These are phyloP conservation scores for Septoria linicola DNA, from an alignment of 2,329 filamentous ascomycete genomes.

Conservation along the genomic window DNA sequence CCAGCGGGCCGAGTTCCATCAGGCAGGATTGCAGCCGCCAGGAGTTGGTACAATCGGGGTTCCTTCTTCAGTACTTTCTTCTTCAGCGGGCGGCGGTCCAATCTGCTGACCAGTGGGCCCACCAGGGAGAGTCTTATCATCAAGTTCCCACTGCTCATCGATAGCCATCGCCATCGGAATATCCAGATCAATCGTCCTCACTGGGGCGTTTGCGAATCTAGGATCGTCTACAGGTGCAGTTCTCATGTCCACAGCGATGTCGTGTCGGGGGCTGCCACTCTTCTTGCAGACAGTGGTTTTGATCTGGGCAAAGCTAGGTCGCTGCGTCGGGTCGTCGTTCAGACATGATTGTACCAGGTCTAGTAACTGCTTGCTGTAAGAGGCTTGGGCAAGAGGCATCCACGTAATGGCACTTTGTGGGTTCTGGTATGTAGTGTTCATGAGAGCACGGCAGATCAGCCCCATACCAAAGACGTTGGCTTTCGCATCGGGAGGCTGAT, in stretches of 20 bases:
- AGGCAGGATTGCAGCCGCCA: too few species aligned
- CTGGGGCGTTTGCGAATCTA: not conserved
- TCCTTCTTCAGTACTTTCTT: too few species aligned
- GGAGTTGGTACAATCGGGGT: too few species aligned
- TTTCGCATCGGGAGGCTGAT: not conserved
- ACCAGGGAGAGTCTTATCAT: too few species aligned
- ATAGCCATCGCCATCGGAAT: not conserved
- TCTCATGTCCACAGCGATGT: not conserved
- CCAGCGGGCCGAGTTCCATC: too few species aligned
- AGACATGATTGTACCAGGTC: not conserved
- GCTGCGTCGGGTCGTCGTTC: not conserved
- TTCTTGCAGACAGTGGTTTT: not conserved
- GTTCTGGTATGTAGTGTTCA: not conserved
- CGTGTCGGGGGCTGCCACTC: not conserved
- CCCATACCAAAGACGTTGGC: constrained; percentile 2
- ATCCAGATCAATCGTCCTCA: not conserved
- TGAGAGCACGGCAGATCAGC: not conserved
- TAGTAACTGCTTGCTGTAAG: not conserved
- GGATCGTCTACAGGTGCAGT: not conserved
- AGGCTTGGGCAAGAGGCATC: not conserved
- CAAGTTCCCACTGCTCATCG: too few species aligned
- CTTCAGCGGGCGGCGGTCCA: too few species aligned
- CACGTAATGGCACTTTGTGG: not conserved
- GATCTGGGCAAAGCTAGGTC: not conserved
- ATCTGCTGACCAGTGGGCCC: too few species aligned